Conservation (phyloP, 257 asterid genomes). For the Apocynum venetum region DNA sequence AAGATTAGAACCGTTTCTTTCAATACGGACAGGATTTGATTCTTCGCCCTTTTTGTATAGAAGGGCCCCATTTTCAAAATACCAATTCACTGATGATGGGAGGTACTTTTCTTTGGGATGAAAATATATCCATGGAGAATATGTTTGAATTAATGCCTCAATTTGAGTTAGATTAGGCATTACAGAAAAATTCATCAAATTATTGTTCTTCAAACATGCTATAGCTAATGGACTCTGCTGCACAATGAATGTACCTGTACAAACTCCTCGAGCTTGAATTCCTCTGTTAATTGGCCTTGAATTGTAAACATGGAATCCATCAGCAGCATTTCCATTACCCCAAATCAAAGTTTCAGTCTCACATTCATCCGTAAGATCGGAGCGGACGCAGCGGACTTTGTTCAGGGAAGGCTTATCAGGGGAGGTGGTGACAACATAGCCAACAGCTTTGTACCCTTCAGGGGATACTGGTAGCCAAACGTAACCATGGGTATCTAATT, state of each 20-base stretch:
- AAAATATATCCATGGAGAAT: constrained; percentile 58
- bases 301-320: constrained; percentile 24
- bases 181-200: constrained; percentile 23
- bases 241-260: constrained; percentile 45
- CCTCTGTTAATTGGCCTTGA: constrained; percentile 28
- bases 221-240: constrained; percentile 23
- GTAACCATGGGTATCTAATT: constrained; percentile 29
- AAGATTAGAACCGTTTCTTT: constrained; percentile 59
- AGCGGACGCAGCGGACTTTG: constrained; percentile 33
- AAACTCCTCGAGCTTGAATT: constrained; percentile 21
- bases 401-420: constrained; percentile 66
- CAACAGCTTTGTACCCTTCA: constrained; percentile 60
- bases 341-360: constrained; percentile 20
- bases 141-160: constrained; percentile 35
- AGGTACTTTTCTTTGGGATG: constrained; percentile 60
- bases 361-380: constrained; percentile 11
- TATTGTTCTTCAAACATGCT: constrained; percentile 62
- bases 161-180: constrained; percentile 46
- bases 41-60: constrained; percentile 21
- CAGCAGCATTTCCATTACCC: neutral
- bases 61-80: constrained; percentile 7
- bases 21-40: constrained; percentile 44
- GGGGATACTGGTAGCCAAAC: constrained; percentile 81
- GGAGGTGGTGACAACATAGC: constrained; percentile 56
- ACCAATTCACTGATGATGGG: constrained; percentile 57